Percentiles rank a stretch among this genome's conserved stretches.
These are phyloP conservation scores for Nigrospora oryzae DNA, from an alignment of 2,329 filamentous ascomycete genomes.

Conservation along the genomic window DNA sequence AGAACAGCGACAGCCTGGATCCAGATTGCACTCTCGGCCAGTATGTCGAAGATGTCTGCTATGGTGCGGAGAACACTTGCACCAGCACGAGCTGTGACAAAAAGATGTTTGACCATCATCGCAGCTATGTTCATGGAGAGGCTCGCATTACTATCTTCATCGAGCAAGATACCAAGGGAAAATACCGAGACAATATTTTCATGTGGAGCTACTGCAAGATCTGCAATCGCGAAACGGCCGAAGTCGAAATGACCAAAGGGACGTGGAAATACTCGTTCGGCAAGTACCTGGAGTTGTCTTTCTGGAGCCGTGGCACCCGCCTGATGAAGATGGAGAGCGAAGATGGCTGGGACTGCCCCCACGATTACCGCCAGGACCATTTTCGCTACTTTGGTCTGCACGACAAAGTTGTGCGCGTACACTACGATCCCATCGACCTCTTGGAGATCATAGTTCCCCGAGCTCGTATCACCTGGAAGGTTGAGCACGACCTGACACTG, in stretches of 20 bases:
- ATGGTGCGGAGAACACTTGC: conserved; percentile 68
- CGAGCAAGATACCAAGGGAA: conserved; percentile 51
- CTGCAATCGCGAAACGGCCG: conserved; percentile 83
- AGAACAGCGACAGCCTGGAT: conserved; percentile 54
- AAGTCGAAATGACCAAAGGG: conserved; percentile 83
- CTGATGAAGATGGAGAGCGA: conserved; percentile 54
- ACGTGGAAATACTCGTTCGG: conserved; percentile 98
- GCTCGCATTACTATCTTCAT: conserved; percentile 89
- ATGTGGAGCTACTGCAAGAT: conserved; percentile 98
- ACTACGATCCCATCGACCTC: conserved; percentile 87
- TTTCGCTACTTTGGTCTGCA: conserved; percentile 86
- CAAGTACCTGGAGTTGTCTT: conserved; percentile 95
- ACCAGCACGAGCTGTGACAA: conserved; percentile 78
- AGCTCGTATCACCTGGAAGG: conserved; percentile 91
- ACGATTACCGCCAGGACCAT: conserved; percentile 89
- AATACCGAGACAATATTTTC: conserved; percentile 59
- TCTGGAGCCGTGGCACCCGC: conserved; percentile 83
- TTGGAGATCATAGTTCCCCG: conserved; percentile 92
- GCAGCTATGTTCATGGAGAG: conserved; percentile 94
- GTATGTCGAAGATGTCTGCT: conserved; percentile 86
- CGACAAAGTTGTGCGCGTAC: conserved; percentile 77
- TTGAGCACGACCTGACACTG: conserved; percentile 83
- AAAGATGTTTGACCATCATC: conserved; percentile 85
- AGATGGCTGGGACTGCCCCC: conserved; percentile 52
- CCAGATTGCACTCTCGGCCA: conserved; percentile 90